These are phyloP conservation scores for Mortierella sp. DNA, from an alignment of 371 early-diverging fungal genomes.

Conservation along the genomic window DNA sequence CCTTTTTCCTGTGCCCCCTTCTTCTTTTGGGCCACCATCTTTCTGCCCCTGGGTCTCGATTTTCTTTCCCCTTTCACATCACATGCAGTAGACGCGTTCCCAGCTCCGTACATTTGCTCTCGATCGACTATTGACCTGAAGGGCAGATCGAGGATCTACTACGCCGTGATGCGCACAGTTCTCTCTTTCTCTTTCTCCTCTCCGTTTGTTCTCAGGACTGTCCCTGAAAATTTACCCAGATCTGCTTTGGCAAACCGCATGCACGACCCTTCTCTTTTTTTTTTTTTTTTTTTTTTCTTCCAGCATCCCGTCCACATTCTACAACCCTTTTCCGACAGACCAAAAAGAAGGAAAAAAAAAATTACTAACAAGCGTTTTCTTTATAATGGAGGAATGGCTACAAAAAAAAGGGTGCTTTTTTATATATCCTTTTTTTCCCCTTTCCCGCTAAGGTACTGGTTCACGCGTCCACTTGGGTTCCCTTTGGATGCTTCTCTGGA, in stretches of 20 bases:
- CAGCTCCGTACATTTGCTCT: too few species aligned
- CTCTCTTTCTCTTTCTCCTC: neutral
- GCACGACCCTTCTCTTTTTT: neutral
- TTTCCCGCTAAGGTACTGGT: neutral
- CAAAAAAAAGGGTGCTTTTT: slow-evolving; percentile 6
- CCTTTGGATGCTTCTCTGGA: neutral
- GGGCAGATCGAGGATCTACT: too few species aligned
- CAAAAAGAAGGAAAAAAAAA: too few species aligned
- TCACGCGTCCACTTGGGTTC: too few species aligned
- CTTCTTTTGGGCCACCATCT: too few species aligned
- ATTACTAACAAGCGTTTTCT: neutral
- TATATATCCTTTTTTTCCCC: slow-evolving; percentile 12
- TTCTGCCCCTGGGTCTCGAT: too few species aligned
- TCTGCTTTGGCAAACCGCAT: too few species aligned
- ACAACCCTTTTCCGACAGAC: neutral
- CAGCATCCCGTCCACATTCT: neutral
- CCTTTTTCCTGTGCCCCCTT: neutral
- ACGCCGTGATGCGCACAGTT: too few species aligned
- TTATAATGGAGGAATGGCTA: slow-evolving; percentile 1
- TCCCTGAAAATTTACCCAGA: slow-evolving; percentile 1
- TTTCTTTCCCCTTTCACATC: too few species aligned
- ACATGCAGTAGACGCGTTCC: too few species aligned
- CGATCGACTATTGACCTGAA: too few species aligned
- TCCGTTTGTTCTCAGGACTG: neutral
- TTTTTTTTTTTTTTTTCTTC: neutral